Base-by-base conservation (phyloP, 2,329 filamentous ascomycete species). In the Fusarium luffae region DNA sequence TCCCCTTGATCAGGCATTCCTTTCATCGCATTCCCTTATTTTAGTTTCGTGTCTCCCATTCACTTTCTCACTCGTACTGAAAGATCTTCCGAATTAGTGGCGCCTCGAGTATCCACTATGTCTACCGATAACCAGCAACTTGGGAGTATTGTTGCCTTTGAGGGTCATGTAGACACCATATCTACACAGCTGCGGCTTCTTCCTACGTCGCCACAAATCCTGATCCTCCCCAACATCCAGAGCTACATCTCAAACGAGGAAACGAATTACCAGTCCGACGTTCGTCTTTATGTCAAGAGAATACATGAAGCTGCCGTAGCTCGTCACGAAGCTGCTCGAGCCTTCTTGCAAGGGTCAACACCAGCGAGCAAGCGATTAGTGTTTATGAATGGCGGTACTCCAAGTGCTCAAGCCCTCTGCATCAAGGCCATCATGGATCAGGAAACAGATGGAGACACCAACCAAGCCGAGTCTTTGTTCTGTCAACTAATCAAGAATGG, bases 171-270 rank as follows among this genome's bases (percentile, higher is more conserved):
- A 25, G 84, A 89, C 47, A 79, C 82, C 30, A 81, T 90, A 30
- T 84, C 85, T 25, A 89, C 86, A 5, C 89, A 91, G 70, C 78
- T 90, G 41, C 84, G 84, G 48, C 82, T 90, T 5, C 82, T 91
- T 13, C 89, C 89, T 11, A 83, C 82, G 5, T 90, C 87, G 2
- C 78, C 85, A 1, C 85, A 89, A 59, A 84, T 90, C 40, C 76
- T 90, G 25, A 82, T 89, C 37, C 79, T 91, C 3, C 88, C 88
- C 0, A 77, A 78, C 32, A 68, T 88, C n/a, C 78, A 84, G 61
- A 79, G 81, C 34, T 88, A 87, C 65, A 66, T 86, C 27, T 73
- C 78, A 19, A 70, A 71, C 8, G 74, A 80, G 14, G 64, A 74
- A 19, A 71, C 76, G 11, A 68, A 72, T 21, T 64, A 74, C 16